Percentiles rank a stretch among this genome's conserved stretches.
Evolutionary conservation across 768 basidiomycete genomes (phyloP).

Genomic region (Boletus speciosus): DNA sequence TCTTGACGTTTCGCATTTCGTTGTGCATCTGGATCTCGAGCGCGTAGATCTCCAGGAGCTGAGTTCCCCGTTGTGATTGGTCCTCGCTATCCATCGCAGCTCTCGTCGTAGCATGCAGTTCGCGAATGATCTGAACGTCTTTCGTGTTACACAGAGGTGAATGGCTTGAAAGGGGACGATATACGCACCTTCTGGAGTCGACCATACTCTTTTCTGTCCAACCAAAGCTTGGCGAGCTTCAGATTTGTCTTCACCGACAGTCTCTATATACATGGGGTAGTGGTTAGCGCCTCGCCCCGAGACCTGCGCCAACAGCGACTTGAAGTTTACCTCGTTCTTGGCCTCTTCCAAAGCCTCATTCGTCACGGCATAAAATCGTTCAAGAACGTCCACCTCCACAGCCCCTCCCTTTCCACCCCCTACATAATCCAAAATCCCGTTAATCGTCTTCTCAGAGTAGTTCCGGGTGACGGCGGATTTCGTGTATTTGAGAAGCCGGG

Average conservation of each 20-base stretch:
- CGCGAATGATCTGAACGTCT: slow-evolving; percentile 60
- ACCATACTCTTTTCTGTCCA: slow-evolving; percentile 87
- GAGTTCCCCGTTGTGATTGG: slow-evolving; percentile 91
- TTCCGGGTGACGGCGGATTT: slow-evolving; percentile 94
- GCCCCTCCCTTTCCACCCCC: slow-evolving; percentile 81
- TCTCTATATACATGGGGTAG: slow-evolving; percentile 47
- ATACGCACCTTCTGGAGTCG: slow-evolving; percentile 71
- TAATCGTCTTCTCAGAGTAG: slow-evolving; percentile 98
- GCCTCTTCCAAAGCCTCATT: slow-evolving; percentile 87
- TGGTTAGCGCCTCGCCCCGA: neutral
- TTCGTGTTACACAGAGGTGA: neutral
- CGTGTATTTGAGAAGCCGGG: slow-evolving; percentile 84
- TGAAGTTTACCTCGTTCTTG: slow-evolving; percentile 82
- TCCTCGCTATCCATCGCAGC: slow-evolving; percentile 64
- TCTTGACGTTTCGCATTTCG: slow-evolving; percentile 92
- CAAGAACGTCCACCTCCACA: slow-evolving; percentile 81
- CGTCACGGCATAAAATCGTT: slow-evolving; percentile 94
- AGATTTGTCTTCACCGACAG: slow-evolving; percentile 93
- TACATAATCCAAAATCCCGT: slow-evolving; percentile 96
- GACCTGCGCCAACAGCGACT: neutral
- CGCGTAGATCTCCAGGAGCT: slow-evolving; percentile 94
- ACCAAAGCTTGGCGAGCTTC: slow-evolving; percentile 96
- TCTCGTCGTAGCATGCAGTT: slow-evolving; percentile 66
- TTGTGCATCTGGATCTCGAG: slow-evolving; percentile 99
- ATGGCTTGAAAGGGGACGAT: neutral